These are phyloP conservation scores for Saccharomyces hybrid DNA, from an alignment of 1,139 yeast species.

Conservation along the genomic window DNA sequence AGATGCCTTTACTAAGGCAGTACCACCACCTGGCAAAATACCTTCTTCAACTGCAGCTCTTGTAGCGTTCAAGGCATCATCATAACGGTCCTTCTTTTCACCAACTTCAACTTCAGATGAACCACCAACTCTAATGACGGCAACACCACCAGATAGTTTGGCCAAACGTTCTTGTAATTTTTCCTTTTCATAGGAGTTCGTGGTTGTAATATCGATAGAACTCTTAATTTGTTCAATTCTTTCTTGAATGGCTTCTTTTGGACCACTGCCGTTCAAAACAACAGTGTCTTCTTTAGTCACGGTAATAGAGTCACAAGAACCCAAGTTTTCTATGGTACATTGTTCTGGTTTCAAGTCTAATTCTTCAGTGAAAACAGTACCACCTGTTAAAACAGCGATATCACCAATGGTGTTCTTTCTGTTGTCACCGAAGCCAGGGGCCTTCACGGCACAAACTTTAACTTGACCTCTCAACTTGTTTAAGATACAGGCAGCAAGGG, in stretches of 20 bases:
- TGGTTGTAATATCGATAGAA: constrained; percentile 63
- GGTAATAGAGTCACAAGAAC: constrained; percentile 88
- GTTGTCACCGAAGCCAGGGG: constrained; percentile 99
- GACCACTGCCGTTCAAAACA: constrained; percentile 89
- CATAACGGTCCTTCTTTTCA: constrained; percentile 99
- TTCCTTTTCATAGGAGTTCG: constrained; percentile 94
- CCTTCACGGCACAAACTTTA: constrained; percentile 96
- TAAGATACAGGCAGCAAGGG: constrained; percentile 96
- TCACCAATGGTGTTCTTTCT: constrained; percentile 97
- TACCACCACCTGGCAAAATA: constrained; percentile 99
- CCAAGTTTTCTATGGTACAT: constrained; percentile 85
- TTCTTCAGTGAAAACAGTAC: constrained; percentile 97
- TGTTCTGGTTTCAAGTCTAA: constrained; percentile 95
- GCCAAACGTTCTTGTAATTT: constrained; percentile 98
- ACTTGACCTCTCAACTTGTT: constrained; percentile 99
- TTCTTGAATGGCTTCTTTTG: constrained; percentile 76
- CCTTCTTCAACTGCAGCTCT: constrained; percentile 99
- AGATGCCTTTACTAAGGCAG: constrained; percentile 94
- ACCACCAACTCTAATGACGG: constrained; percentile 97
- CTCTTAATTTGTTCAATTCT: constrained; percentile 96
- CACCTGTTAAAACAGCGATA: constrained; percentile 93
- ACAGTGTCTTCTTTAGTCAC: constrained; percentile 97
- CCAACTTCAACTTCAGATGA: constrained; percentile 97
- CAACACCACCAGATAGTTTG: constrained; percentile 98
- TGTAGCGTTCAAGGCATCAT: constrained; percentile 97